Evolutionary conservation across 73 alveolate species (phyloP).

Genomic region (Tetrahymena borealis): DNA sequence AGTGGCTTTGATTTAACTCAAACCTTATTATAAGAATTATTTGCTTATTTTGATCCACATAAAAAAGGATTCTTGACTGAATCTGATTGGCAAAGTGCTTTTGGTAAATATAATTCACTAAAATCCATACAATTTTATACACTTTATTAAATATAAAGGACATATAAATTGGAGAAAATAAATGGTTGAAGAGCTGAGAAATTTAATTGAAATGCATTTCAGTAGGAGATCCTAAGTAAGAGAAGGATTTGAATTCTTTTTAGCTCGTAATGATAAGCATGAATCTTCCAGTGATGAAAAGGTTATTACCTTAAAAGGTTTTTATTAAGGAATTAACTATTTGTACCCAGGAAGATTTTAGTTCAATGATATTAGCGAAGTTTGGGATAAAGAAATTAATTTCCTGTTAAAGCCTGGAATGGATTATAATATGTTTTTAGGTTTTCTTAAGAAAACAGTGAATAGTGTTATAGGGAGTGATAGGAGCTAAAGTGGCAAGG

Average conservation of each 20-base stretch:
- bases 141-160: neutral
- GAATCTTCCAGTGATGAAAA: conserved; percentile 34
- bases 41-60: conserved; percentile 74
- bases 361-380: conserved; percentile 30
- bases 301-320: conserved; percentile 19
- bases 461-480: neutral
- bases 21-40: conserved; percentile 50
- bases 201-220: conserved; percentile 53
- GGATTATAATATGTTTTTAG: neutral
- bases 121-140: neutral
- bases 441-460: neutral
- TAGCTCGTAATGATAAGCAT: neutral
- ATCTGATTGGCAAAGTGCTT: conserved; percentile 62
- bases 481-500: neutral
- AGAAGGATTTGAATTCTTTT: conserved; percentile 47
- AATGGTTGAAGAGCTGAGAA: conserved; percentile 56
- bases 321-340: conserved; percentile 47
- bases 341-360: conserved; percentile 52
- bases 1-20: conserved; percentile 76
- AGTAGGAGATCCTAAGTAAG: conserved; percentile 50
- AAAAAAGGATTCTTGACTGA: conserved; percentile 74
- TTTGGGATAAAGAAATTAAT: neutral
- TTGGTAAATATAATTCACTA: conserved; percentile 46
- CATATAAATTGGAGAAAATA: conserved; percentile 38
- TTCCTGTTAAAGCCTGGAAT: neutral